Percentiles rank a stretch among this genome's conserved stretches.
phyloP scores from a whole-genome alignment of 768 basidiomycete species.

The Rhizopogon vesiculosus region DNA sequence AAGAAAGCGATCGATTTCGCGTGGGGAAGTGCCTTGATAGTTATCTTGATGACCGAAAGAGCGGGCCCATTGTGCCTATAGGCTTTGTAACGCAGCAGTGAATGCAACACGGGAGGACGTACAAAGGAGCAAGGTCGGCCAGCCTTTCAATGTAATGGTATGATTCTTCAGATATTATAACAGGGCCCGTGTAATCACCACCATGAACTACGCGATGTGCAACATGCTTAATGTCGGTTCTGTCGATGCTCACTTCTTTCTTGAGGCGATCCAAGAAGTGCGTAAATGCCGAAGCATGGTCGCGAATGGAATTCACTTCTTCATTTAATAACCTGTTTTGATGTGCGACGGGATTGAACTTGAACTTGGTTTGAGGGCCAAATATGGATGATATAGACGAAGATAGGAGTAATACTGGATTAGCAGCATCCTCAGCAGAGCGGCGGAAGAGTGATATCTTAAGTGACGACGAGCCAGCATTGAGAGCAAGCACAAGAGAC shows the following conservation, averaged over 20 bases:
- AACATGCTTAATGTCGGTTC: slow-evolving; percentile 43
- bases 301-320: slow-evolving; percentile 33
- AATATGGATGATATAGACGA: slow-evolving; percentile 57
- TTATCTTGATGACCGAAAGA: slow-evolving; percentile 55
- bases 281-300: slow-evolving; percentile 60
- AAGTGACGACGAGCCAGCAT: slow-evolving; percentile 83
- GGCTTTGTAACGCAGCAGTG: neutral
- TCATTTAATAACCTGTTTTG: slow-evolving; percentile 14
- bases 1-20: slow-evolving; percentile 81
- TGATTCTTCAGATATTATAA: slow-evolving; percentile 61
- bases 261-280: slow-evolving; percentile 52
- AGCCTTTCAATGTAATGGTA: slow-evolving; percentile 70
- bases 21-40: slow-evolving; percentile 56
- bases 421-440: slow-evolving; percentile 20
- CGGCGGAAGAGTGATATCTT: slow-evolving; percentile 68
- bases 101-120: slow-evolving; percentile 25
- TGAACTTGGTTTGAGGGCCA: slow-evolving; percentile 47
- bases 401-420: slow-evolving; percentile 42
- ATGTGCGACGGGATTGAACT: slow-evolving; percentile 26
- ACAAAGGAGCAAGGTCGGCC: slow-evolving; percentile 79
- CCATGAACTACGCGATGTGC: slow-evolving; percentile 88
- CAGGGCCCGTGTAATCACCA: slow-evolving; percentile 68
- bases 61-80: slow-evolving; percentile 59
- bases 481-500: slow-evolving; percentile 60
- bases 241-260: slow-evolving; percentile 37